Conservation (phyloP, 208 protist species). For the Wallacemonas sp. region DNA sequence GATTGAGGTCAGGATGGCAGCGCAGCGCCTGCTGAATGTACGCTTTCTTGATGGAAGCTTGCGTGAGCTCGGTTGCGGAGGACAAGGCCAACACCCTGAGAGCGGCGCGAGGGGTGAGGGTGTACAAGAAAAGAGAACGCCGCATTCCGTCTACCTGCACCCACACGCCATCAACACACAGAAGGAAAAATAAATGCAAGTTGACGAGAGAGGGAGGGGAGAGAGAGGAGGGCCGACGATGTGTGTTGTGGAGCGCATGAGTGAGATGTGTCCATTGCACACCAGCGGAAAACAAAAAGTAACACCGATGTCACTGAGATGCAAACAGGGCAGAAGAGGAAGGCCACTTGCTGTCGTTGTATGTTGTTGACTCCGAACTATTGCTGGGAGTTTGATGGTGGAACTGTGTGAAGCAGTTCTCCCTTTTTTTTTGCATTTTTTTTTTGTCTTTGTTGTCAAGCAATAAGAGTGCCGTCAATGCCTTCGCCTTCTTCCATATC, state of each 20-base stretch:
- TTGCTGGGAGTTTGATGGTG: too few species aligned
- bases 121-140: conserved; percentile 14
- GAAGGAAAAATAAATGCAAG: too few species aligned
- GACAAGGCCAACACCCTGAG: conserved; percentile 53
- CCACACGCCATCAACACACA: too few species aligned
- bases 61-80: conserved; percentile 37
- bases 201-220: too few species aligned
- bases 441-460: conserved; percentile 9
- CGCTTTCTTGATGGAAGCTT: conserved; percentile 68
- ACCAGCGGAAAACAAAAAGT: not conserved
- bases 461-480: not conserved
- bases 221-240: too few species aligned
- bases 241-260: too few species aligned
- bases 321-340: not conserved
- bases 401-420: too few species aligned
- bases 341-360: too few species aligned
- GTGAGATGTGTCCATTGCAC: too few species aligned
- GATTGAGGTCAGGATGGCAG: conserved; percentile 83
- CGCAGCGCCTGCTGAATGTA: conserved; percentile 73
- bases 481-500: conserved; percentile 19
- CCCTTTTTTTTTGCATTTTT: not conserved
- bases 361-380: too few species aligned
- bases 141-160: conserved; percentile 19
- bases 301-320: not conserved
- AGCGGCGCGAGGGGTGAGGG: conserved; percentile 64